Evolutionary conservation across 805 yeast species (phyloP), one percentile per base, ranked within the genome.

Genomic region (Danielozyma ontarioensis): DNA sequence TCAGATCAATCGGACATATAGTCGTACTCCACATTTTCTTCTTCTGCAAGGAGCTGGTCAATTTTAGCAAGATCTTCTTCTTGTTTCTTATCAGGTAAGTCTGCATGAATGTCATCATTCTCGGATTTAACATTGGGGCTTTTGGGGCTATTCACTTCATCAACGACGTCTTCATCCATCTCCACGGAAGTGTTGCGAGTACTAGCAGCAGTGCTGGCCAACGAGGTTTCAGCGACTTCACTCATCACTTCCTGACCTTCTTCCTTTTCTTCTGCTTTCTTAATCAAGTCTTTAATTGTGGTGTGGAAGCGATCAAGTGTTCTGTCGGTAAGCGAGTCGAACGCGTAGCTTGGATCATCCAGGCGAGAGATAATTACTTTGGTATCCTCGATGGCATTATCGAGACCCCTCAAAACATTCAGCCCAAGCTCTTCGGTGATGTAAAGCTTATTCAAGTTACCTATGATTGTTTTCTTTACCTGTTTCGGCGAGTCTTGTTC

Each of bases 381-480:
- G 1, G 71, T 62, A 15, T 55, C 70, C 14, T 53, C 53, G 15
- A 65, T 34, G 10, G 63, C 66, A 15, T 48, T 51, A n/a, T 45
- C 38, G 18, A 66, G 48, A 1, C 68, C 68, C 22, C 46, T 41
- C 18, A 66, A 48, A 4, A 57, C 45, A 24, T 44, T 51, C 4
- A 54, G 36, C 5, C 62, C 63, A 16, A 62, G 34, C 17, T 46
- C 41, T 17, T 52, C 61, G 1, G 57, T 42, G 4, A 66, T 39
- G 17, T 39, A 43, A 13, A 83, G 59, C 40, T 74, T 76, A 17
- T 68, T 60, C 21, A 84, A 55, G 28, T 70, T 69, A 11, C 59
- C 57, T 7, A 82, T 50, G 2, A 83, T 61, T 23, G 77, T 64
- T 39, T 74, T 80, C 39, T 74, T 74, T 24, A 70, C 59, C 4